Evolutionary conservation across 2,329 filamentous ascomycete species (phyloP), one percentile per base, ranked within the genome.

Genomic region (Apiospora kogelbergensis): DNA sequence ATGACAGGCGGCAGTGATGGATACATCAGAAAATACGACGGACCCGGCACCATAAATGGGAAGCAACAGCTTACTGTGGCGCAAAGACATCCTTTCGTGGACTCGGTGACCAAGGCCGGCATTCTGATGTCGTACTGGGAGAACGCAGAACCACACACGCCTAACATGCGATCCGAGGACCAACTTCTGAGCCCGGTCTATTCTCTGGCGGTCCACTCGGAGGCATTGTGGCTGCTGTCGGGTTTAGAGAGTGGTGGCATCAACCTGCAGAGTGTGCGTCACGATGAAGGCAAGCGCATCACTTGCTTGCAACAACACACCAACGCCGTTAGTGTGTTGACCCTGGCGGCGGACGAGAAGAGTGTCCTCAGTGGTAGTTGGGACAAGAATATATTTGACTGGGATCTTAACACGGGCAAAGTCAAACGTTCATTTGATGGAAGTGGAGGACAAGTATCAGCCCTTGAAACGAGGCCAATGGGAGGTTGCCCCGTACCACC

Each of bases 101-200:
- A 99, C 78, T 97, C 93, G 75, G 96, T 99, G 57, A 93, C 94
- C 68, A 99, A 99, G 80, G 95, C 95, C 2, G 96, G 95, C 1
- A 93, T 97, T 6, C 83, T 98, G 65, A 91, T 98, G 87, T 97
- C 93, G 66, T 99, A 99, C 80, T 99, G 96, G 96, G 96, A 98
- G 80, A 99, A 98, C 76, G 95, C 98, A 78, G 95, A 99, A 77
- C 88, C 89, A 77, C 73, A 81, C 2, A 78, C 76, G 0, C 79
- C 81, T 0, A 73, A 75, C 9, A 74, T 80, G 44, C 79, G 80
- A 17, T 83, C 84, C 15, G 83, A 91, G 64, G 91, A 93, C 3
- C 82, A 88, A 30, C 81, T 87, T 6, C 81, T 95, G n/a, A 97
- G 94, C 11, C 94, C 96, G 0, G 95, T 99, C 0, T 99, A 99